A percentile compares a stretch with the other conserved stretches of the same genome.
Conservation (phyloP, 805 yeast species). For the Maudiozyma bulderi region DNA sequence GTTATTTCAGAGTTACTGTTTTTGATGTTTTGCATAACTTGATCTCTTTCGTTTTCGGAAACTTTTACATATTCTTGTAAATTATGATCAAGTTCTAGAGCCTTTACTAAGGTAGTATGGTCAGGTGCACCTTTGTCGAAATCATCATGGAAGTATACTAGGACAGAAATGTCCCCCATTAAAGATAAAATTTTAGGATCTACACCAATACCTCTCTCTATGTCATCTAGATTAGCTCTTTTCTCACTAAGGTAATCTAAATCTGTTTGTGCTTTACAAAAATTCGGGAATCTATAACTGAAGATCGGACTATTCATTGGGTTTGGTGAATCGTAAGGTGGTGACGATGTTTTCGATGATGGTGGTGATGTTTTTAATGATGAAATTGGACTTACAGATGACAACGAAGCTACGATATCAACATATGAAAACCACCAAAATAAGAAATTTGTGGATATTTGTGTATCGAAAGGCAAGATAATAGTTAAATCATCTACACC, state of each 20-base stretch:
- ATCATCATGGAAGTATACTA: constrained; percentile 29
- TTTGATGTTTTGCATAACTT: neutral
- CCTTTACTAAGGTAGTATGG: constrained; percentile 6
- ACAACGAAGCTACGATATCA: constrained; percentile 53
- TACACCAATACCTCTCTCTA: constrained; percentile 58
- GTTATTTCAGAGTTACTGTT: constrained; percentile 7
- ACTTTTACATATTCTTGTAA: constrained; percentile 18
- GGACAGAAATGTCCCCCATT: constrained; percentile 39
- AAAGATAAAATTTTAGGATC: constrained; percentile 53
- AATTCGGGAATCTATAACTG: neutral
- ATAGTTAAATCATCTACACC: neutral
- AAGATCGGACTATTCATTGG: neutral
- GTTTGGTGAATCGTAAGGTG: neutral
- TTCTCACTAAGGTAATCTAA: constrained; percentile 5
- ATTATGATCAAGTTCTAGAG: constrained; percentile 34
- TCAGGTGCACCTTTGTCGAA: neutral
- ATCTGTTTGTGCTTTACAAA: neutral
- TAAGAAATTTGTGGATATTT: constrained; percentile 38
- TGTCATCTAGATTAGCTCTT: constrained; percentile 31
- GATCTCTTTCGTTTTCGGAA: constrained; percentile 22
- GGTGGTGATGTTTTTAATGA: neutral
- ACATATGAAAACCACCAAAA: constrained; percentile 61
- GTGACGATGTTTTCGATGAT: neutral
- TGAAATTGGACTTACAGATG: constrained; percentile 35
- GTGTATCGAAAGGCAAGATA: constrained; percentile 9